Conservation (phyloP, 345 rosid species). For the Rubroshorea leprosula region DNA sequence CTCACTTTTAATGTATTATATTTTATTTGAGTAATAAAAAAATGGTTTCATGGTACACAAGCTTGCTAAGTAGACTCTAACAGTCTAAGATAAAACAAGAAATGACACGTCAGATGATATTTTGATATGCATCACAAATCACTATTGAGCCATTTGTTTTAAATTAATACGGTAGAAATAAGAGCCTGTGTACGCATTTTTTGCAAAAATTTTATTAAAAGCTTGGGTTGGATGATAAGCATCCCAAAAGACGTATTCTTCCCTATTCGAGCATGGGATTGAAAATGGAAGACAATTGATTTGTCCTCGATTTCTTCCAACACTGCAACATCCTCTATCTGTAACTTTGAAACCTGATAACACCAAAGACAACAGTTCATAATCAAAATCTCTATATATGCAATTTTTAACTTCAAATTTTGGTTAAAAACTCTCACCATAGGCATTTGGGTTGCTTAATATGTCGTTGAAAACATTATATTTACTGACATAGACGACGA, state of each 20-base stretch:
- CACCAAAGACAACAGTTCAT: not conserved
- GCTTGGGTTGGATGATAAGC: constrained; percentile 68
- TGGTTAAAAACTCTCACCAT: constrained; percentile 21
- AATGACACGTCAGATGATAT: too few species aligned
- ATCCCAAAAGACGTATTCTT: constrained; percentile 59
- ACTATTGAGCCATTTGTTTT: constrained; percentile 35
- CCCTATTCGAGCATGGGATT: constrained; percentile 50
- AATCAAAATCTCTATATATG: not conserved
- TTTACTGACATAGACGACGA: constrained; percentile 51
- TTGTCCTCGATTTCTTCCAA: constrained; percentile 55
- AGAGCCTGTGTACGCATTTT: constrained; percentile 41
- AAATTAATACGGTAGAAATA: constrained; percentile 56
- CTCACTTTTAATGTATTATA: too few species aligned
- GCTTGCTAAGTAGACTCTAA: too few species aligned
- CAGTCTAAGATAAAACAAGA: too few species aligned
- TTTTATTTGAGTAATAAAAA: too few species aligned
- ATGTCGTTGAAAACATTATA: constrained; percentile 38
- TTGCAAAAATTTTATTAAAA: constrained; percentile 47
- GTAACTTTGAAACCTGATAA: constrained; percentile 39
- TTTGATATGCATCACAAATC: not conserved
- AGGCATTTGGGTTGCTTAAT: constrained; percentile 27
- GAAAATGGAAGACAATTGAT: constrained; percentile 59
- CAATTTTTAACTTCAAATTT: too few species aligned
- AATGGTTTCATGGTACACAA: too few species aligned
- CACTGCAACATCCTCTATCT: constrained; percentile 63